A percentile compares a stretch with the other conserved stretches of the same genome.
Evolutionary conservation across 768 basidiomycete genomes (phyloP).

Genomic region (Tulasnella sp.): DNA sequence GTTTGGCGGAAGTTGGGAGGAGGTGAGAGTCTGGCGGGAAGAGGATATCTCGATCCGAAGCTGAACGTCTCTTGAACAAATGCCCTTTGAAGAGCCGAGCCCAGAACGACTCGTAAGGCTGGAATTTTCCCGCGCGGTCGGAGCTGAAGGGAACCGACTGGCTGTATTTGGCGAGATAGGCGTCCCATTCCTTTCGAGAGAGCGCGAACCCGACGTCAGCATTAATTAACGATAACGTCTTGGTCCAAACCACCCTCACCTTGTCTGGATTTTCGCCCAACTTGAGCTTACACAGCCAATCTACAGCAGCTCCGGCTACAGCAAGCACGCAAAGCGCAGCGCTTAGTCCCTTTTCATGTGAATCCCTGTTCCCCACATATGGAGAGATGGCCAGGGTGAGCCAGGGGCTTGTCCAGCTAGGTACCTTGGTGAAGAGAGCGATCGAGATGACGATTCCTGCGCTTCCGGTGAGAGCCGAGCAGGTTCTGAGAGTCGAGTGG

Average conservation of each 20-base stretch:
- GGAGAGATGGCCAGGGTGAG: constrained; percentile 56
- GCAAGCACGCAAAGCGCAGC: constrained; percentile 50
- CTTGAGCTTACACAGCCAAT: constrained; percentile 49
- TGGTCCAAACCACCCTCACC: constrained; percentile 34
- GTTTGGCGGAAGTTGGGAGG: neutral
- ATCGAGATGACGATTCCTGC: constrained; percentile 50
- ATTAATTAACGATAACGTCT: too few species aligned
- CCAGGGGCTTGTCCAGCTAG: constrained; percentile 50
- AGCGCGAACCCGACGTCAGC: constrained; percentile 2
- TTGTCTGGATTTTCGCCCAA: constrained; percentile 64
- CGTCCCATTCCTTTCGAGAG: constrained; percentile 54
- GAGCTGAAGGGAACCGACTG: constrained; percentile 40
- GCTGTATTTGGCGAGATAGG: constrained; percentile 53
- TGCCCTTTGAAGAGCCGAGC: constrained; percentile 37
- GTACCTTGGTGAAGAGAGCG: constrained; percentile 40
- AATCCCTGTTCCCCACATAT: constrained; percentile 28
- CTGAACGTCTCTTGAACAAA: neutral
- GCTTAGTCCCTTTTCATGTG: too few species aligned
- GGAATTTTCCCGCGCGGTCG: constrained; percentile 51
- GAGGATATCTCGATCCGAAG: constrained; percentile 1
- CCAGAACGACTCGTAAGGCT: constrained; percentile 49
- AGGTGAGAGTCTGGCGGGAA: constrained; percentile 18
- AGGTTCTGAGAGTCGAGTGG: constrained; percentile 44
- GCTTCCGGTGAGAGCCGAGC: constrained; percentile 47
- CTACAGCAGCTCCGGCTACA: constrained; percentile 39